Base-by-base conservation (phyloP, 352 stramenopile genomes). In the Phytophthora ohioensis region DNA sequence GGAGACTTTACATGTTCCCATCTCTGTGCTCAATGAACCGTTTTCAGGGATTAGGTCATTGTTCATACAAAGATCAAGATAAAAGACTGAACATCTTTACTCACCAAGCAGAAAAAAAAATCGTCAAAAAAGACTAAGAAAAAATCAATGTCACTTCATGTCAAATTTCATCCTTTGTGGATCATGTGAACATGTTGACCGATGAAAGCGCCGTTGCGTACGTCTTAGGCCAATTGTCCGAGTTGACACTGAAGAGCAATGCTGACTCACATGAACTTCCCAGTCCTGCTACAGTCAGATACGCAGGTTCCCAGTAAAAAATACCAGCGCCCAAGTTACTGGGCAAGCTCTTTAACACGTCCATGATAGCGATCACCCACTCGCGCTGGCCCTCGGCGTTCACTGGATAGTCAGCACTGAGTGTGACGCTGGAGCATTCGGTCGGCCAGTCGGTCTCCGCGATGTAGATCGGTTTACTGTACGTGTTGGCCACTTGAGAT, bases 251-350 rank as follows among this genome's bases (percentile, higher is more conserved):
- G 57, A 76, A 76, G 34, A 79, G 71, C 15, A 79, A 21, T 2
- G 71, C 67, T 13, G 71, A 79, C 36, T 72, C 54, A 34, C 71
- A 79, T 10, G 67, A 69, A 38, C 71, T 76, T 8, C 67, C 67
- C 3, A 79, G 69, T 7, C 68, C 31, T 4, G 68, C 55, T n/a
- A 64, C 46, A 1, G 43, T 58, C 21, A 80, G 45, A 8, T 74
- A 79, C 5, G 51, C 72, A 38, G 68, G 73, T 39, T 80, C 73
- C 64, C 73, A 80, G 59, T 77, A 80, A 64, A 75, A 80, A 15
- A 80, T 64, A 0, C 68, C 73, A 0, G 73, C 68, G 12, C 64
- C 73, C 4, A 80, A 63, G 13, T 46, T 53, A 42, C 32, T 64
- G 1, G 69, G 64, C 27, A 80, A 32, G 1, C 45, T 42, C 17